Evolutionary conservation across 2,329 filamentous ascomycete species (phyloP), one percentile per base, ranked within the genome.

Genomic region (Magnaporthiopsis rhizophila): DNA sequence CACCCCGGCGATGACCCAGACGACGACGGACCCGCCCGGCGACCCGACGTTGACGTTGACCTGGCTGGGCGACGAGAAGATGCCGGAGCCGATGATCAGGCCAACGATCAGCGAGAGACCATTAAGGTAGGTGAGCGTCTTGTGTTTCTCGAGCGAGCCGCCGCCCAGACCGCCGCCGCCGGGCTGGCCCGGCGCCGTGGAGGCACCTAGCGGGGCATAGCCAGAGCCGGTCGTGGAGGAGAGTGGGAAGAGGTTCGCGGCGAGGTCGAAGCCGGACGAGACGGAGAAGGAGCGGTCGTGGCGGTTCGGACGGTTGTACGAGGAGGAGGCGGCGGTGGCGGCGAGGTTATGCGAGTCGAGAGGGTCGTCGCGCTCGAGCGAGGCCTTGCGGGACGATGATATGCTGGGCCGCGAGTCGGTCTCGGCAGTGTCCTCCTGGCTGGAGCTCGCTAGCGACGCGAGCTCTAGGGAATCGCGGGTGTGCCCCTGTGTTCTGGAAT

Each of bases 391-490:
- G 66, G 94, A 97, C n/a, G 94, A 98, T 18, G 92, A 91, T 71
- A 93, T 87, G 70, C 91, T 94, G n/a, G 90, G 91, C 56, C 87
- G 85, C 3, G 92, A 97, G 57, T 89, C 85, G 21, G 89, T 90
- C n/a, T 83, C 80, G 61, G 79, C 83, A 24, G 83, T 85, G 67
- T 83, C 83, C 61, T 84, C 85, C 66, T 70, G 85, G 69, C 89
- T 92, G 53, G 90, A 93, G 67, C 92, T 96, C 66, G 94, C 95
- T 68, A 99, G 87, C 63, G 93, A 97, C 66, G 93, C 95, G 65
- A 99, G 89, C 80, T 99, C 95, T 72, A 99, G 87, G 60, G 94
- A 98, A 82, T 99, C 95, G 79, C 95, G 91, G 67, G 86, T 76
- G 68, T 79, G 77, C 68, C 77, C 74, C 68, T 78, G 78, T 65